Conservation (phyloP, 306 rosid species). For the Castanea sativa region DNA sequence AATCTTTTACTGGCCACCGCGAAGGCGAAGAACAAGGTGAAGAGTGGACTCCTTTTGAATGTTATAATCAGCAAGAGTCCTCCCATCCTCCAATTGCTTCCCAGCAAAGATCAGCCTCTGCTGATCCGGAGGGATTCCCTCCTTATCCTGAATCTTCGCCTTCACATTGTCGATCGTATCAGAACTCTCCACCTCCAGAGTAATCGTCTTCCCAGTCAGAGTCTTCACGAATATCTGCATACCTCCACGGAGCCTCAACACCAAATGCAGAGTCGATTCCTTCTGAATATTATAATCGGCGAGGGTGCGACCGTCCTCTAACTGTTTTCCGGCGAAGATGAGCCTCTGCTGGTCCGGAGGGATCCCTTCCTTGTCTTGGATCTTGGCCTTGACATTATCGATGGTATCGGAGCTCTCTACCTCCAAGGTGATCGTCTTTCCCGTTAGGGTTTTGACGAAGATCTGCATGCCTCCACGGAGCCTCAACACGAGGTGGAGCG, state of each 20-base stretch:
- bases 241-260: slow-evolving; percentile 21
- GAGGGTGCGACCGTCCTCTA: slow-evolving; percentile 32
- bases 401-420: too few species aligned
- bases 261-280: slow-evolving; percentile 40
- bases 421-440: too few species aligned
- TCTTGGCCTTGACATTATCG: too few species aligned
- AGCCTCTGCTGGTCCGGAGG: too few species aligned
- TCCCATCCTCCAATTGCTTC: slow-evolving; percentile 26
- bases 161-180: slow-evolving; percentile 18
- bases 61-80: slow-evolving; percentile 22
- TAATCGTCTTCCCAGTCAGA: slow-evolving; percentile 21
- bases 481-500: slow-evolving; percentile 31
- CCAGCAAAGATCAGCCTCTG: slow-evolving; percentile 24
- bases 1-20: background rate
- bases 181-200: slow-evolving; percentile 29
- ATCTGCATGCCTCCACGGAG: slow-evolving; percentile 12
- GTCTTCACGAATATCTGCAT: slow-evolving; percentile 29
- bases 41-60: slow-evolving; percentile 29
- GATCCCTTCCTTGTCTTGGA: too few species aligned
- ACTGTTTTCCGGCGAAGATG: too few species aligned
- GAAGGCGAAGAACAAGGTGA: slow-evolving; percentile 46
- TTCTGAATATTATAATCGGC: slow-evolving; percentile 55
- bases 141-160: slow-evolving; percentile 27
- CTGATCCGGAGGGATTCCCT: slow-evolving; percentile 20
- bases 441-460: too few species aligned